Evolutionary conservation across 176 grass and related monocot genomes (phyloP).

Genomic region (Carex kokanica): DNA sequence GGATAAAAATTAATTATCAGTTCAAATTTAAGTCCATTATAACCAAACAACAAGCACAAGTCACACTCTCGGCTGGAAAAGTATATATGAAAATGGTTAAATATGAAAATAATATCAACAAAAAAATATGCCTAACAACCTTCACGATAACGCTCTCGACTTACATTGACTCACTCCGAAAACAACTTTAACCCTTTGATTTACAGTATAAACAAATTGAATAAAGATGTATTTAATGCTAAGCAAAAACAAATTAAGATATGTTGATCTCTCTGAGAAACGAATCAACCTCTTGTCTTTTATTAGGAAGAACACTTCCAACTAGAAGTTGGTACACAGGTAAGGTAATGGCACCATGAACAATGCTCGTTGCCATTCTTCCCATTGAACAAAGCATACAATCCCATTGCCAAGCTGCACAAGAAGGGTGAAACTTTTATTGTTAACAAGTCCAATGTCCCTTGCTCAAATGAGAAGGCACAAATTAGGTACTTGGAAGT

Average conservation of each 20-base stretch:
- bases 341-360: constrained; percentile 80
- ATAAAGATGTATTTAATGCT: constrained; percentile 14
- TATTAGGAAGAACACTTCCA: constrained; percentile 71
- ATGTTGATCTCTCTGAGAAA: constrained; percentile 26
- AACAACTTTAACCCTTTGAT: constrained; percentile 17
- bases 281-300: constrained; percentile 12
- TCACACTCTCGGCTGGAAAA: neutral
- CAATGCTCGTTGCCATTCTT: constrained; percentile 70
- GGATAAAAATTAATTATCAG: constrained; percentile 2
- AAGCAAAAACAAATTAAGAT: constrained; percentile 19
- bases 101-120: constrained; percentile 5
- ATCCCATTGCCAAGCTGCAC: constrained; percentile 46
- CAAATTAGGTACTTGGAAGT: neutral
- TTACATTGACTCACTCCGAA: neutral
- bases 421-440: neutral
- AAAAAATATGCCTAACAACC: constrained; percentile 9
- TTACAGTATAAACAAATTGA: constrained; percentile 30
- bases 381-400: constrained; percentile 52
- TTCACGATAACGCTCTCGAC: neutral
- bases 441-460: neutral
- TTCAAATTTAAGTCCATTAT: neutral
- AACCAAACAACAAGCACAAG: constrained; percentile 1
- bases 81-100: constrained; percentile 5
- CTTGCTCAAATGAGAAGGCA: neutral
- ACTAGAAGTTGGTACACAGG: constrained; percentile 59